A percentile compares a stretch with the other conserved stretches of the same genome.
Evolutionary conservation across 148 eudicot genomes (phyloP).

Genomic region (Polygonum aviculare): DNA sequence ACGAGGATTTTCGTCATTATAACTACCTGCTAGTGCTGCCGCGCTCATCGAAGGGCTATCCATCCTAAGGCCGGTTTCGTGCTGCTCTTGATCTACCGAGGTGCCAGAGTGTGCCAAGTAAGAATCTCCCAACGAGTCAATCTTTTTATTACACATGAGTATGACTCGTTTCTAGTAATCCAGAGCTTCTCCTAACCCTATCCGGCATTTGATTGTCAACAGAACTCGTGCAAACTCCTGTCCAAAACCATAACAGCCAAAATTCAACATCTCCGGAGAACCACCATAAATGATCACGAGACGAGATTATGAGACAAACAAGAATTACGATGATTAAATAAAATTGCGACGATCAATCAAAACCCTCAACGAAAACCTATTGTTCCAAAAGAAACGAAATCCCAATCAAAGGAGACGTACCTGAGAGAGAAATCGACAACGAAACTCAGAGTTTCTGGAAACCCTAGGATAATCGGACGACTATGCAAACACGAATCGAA

Average conservation of each 20-base stretch:
- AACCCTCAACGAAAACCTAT: neutral
- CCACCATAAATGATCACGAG: neutral
- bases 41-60: slow-evolving; percentile 27
- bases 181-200: slow-evolving; percentile 8
- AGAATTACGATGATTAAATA: neutral
- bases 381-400: neutral
- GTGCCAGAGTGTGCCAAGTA: slow-evolving; percentile 15
- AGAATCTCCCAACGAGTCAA: slow-evolving; percentile 16
- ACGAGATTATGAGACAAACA: neutral
- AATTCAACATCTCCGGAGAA: neutral
- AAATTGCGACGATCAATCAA: neutral
- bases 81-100: slow-evolving; percentile 16
- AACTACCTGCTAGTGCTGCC: slow-evolving; percentile 24
- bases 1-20: slow-evolving; percentile 45
- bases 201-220: slow-evolving; percentile 2
- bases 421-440: neutral
- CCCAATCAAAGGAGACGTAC: neutral
- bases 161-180: slow-evolving; percentile 3
- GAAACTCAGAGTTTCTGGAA: neutral
- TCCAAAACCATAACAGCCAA: neutral
- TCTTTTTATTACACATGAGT: slow-evolving; percentile 24
- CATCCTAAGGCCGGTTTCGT: slow-evolving; percentile 30
- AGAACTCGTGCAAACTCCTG: neutral
- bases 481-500: neutral
- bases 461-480: neutral